These are phyloP conservation scores for Suillus occidentalis DNA, from an alignment of 768 basidiomycete species.

Conservation along the genomic window DNA sequence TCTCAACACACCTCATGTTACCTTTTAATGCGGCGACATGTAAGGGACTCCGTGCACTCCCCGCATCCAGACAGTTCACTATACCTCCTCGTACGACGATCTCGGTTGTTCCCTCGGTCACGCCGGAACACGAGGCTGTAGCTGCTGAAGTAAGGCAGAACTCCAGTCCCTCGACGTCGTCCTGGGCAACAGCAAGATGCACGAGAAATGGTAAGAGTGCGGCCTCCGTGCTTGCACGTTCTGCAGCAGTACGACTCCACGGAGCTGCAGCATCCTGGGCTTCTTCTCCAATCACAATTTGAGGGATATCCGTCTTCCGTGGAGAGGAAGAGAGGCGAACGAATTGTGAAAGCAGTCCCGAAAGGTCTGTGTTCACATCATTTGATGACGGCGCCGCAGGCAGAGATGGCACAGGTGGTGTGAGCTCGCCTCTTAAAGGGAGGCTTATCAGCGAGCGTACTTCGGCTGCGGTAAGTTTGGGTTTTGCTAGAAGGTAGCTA, in stretches of 20 bases:
- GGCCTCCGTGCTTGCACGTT: conserved; percentile 67
- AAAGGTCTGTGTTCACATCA: conserved; percentile 58
- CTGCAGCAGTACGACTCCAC: conserved; percentile 79
- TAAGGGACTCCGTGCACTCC: conserved; percentile 73
- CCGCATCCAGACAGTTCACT: conserved; percentile 68
- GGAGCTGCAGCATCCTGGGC: conserved; percentile 51
- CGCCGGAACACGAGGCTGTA: conserved; percentile 20
- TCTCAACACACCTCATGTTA: conserved; percentile 37
- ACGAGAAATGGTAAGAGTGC: conserved; percentile 76
- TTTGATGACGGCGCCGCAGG: conserved; percentile 43
- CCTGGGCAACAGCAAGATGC: conserved; percentile 72
- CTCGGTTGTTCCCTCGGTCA: conserved; percentile 20
- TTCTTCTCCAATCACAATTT: conserved; percentile 40
- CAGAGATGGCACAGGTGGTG: conserved; percentile 46
- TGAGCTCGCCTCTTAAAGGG: conserved; percentile 89
- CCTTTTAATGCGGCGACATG: conserved; percentile 80
- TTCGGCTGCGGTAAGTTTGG: conserved; percentile 67
- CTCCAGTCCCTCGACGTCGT: conserved; percentile 62
- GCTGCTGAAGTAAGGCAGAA: conserved; percentile 48
- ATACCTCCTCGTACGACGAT: conserved; percentile 59
- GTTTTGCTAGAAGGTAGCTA: conserved; percentile 85
- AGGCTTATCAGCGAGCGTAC: conserved; percentile 73
- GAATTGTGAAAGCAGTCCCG: conserved; percentile 66
- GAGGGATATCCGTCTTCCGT: conserved; percentile 32
- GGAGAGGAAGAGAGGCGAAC: conserved; percentile 56